A percentile compares a stretch with the other conserved stretches of the same genome.
phyloP scores from a whole-genome alignment of 305 asterid species.

The Coffea humblotiana region DNA sequence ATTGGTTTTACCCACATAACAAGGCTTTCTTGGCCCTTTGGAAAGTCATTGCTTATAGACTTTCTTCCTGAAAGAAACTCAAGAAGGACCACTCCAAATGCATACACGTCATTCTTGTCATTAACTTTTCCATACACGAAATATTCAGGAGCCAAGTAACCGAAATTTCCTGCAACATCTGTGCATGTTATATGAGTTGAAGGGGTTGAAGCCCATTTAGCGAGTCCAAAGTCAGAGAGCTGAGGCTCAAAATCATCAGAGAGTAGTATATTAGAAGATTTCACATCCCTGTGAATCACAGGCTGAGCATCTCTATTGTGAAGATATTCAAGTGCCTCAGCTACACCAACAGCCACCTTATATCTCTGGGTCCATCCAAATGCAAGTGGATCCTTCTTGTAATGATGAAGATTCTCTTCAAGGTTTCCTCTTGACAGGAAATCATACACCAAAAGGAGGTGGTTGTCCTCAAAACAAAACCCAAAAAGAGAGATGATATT shows the following conservation, averaged over 20 bases:
- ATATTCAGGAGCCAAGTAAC: conserved; percentile 98
- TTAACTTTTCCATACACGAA: conserved; percentile 96
- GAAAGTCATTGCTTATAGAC: conserved; percentile 76
- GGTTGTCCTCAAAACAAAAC: conserved; percentile 73
- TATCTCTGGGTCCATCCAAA: conserved; percentile 80
- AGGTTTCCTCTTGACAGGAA: conserved; percentile 93
- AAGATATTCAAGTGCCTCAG: conserved; percentile 91
- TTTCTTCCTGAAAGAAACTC: conserved; percentile 95
- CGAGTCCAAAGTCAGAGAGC: conserved; percentile 98
- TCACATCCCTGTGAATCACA: conserved; percentile 90
- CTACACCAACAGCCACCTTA: conserved; percentile 83
- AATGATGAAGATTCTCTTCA: conserved; percentile 92
- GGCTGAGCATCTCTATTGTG: conserved; percentile 67
- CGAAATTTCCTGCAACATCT: conserved; percentile 94
- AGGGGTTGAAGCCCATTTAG: conserved; percentile 83
- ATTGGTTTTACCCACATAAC: conserved; percentile 98
- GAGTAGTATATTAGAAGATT: conserved; percentile 89
- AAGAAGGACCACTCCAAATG: conserved; percentile 95
- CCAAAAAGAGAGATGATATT: conserved; percentile 87
- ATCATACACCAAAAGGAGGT: conserved; percentile 83
- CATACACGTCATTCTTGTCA: conserved; percentile 89
- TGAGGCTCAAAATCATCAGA: conserved; percentile 91
- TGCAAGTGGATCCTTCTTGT: conserved; percentile 39
- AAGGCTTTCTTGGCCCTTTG: conserved; percentile 95
- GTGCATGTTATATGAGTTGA: conserved; percentile 75